A percentile compares a stretch with the other conserved stretches of the same genome.
These are phyloP conservation scores for Massarina eburnea DNA, from an alignment of 2,329 filamentous ascomycete species.

Conservation along the genomic window DNA sequence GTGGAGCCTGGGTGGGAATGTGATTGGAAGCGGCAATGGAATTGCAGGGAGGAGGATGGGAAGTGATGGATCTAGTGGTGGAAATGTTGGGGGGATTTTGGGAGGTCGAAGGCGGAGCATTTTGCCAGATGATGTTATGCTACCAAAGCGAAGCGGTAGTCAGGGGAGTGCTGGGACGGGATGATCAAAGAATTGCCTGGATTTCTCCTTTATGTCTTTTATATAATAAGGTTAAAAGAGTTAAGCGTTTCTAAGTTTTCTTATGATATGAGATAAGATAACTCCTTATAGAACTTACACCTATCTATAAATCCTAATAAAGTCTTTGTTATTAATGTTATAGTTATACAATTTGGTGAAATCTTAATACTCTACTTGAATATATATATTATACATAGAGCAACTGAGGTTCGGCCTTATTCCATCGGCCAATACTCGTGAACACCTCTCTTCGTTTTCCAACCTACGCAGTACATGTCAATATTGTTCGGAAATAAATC, in stretches of 20 bases:
- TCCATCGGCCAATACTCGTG: slow-evolving; percentile 23
- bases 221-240: too few relatives aligned
- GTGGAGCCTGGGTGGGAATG: slow-evolving; percentile 26
- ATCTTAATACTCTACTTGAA: too few relatives aligned
- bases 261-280: too few relatives aligned
- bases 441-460: slow-evolving; percentile 19
- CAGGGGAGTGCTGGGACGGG: slow-evolving; percentile 5
- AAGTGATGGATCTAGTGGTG: slow-evolving; percentile 20
- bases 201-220: background rate
- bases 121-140: slow-evolving; percentile 17
- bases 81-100: slow-evolving; percentile 6
- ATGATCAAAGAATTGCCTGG: background rate
- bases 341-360: too few relatives aligned
- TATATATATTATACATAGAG: too few relatives aligned
- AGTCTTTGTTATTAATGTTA: too few relatives aligned
- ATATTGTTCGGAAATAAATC: background rate
- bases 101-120: slow-evolving; percentile 25
- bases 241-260: too few relatives aligned
- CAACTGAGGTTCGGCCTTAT: too few relatives aligned
- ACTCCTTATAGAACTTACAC: too few relatives aligned
- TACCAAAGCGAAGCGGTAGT: slow-evolving; percentile 28
- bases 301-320: too few relatives aligned
- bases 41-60: slow-evolving; percentile 35
- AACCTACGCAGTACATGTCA: slow-evolving; percentile 9
- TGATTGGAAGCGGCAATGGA: slow-evolving; percentile 21